These are phyloP conservation scores for Ochetophila trinervis DNA, from an alignment of 306 rosid species.

Conservation along the genomic window DNA sequence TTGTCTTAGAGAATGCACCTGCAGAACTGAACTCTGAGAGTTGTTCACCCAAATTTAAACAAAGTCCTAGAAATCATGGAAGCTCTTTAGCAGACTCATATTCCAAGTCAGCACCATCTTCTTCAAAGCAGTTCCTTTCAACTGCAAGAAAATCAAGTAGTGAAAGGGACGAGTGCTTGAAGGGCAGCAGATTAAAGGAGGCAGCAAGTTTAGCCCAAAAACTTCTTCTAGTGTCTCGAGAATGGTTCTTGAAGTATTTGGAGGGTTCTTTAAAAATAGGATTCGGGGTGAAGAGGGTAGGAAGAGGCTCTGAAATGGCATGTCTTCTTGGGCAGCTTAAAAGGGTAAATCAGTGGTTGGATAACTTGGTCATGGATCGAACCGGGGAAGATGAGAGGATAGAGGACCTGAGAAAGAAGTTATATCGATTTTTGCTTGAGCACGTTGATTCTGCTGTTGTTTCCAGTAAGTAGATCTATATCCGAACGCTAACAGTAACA, in stretches of 20 bases:
- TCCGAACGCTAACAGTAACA: neutral
- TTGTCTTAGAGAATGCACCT: slow-evolving; percentile 34
- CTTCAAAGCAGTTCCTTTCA: slow-evolving; percentile 27
- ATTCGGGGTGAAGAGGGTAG: slow-evolving; percentile 41
- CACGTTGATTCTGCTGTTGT: slow-evolving; percentile 20
- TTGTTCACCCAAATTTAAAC: slow-evolving; percentile 30
- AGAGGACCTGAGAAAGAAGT: slow-evolving; percentile 45
- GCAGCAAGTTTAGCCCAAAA: slow-evolving; percentile 46
- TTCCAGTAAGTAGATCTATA: neutral
- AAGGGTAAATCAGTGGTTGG: slow-evolving; percentile 64
- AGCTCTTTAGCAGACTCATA: slow-evolving; percentile 24
- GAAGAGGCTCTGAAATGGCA: slow-evolving; percentile 30
- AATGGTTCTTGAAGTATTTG: slow-evolving; percentile 68
- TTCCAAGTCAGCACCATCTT: slow-evolving; percentile 24
- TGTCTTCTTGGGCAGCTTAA: slow-evolving; percentile 62
- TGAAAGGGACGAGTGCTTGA: slow-evolving; percentile 28
- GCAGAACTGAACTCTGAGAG: slow-evolving; percentile 25
- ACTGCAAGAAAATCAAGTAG: slow-evolving; percentile 29
- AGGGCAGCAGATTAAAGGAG: slow-evolving; percentile 35
- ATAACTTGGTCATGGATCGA: slow-evolving; percentile 32
- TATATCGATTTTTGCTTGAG: slow-evolving; percentile 50
- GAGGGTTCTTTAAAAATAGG: slow-evolving; percentile 41
- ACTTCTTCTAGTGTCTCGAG: slow-evolving; percentile 47
- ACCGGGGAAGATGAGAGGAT: slow-evolving; percentile 38
- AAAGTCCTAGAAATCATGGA: slow-evolving; percentile 24